Conservation (phyloP, 495 filamentous ascomycete genomes). For the Peziza echinospora region DNA sequence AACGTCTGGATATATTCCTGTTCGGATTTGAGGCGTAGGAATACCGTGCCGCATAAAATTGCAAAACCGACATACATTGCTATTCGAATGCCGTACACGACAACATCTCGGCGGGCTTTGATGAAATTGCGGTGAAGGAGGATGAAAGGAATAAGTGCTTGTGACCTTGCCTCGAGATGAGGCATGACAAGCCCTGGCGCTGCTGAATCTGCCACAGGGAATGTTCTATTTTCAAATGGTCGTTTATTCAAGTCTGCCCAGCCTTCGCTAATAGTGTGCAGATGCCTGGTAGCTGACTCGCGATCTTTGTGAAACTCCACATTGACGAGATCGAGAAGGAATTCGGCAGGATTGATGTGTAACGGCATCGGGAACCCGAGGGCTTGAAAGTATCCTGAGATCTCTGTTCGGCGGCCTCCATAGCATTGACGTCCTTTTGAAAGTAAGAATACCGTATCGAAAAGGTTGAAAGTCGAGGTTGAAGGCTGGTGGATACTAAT, state of each 20-base stretch:
- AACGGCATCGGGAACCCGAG: constrained; percentile 38
- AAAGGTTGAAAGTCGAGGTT: constrained; percentile 50
- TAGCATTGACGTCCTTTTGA: constrained; percentile 48
- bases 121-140: constrained; percentile 53
- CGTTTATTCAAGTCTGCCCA: no score
- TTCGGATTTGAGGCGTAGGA: constrained; percentile 40
- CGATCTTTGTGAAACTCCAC: constrained; percentile 41
- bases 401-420: constrained; percentile 33
- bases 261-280: constrained; percentile 24
- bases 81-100: constrained; percentile 60
- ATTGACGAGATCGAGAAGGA: constrained; percentile 51
- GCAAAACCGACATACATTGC: constrained; percentile 69
- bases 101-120: constrained; percentile 60
- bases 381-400: constrained; percentile 35
- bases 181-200: not conserved
- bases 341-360: constrained; percentile 59
- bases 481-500: constrained; percentile 69
- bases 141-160: constrained; percentile 23
- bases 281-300: constrained; percentile 20
- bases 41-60: constrained; percentile 76
- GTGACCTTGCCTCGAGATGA: no score
- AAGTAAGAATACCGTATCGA: constrained; percentile 56
- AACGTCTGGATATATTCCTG: constrained; percentile 55
- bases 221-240: no score
- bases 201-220: constrained; percentile 1